Percentiles rank a stretch among this genome's conserved stretches.
Conservation (phyloP, 768 basidiomycete genomes). For the Rhodotorula paludigena region DNA sequence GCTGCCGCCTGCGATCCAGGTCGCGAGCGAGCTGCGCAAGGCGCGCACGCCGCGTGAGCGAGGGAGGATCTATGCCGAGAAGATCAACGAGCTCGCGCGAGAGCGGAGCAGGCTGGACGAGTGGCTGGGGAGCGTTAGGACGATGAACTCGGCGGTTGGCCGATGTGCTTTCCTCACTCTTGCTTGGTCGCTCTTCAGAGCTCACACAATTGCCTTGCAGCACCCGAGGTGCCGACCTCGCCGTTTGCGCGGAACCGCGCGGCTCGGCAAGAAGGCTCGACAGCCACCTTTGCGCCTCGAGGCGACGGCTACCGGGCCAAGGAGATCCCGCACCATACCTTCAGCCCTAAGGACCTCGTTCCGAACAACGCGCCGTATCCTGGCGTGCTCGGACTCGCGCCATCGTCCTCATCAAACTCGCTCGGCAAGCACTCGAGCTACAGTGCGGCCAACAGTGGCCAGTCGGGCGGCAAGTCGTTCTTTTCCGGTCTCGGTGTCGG, state of each 20-base stretch:
- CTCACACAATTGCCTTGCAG: background rate
- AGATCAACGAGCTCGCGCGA: constrained; percentile 73
- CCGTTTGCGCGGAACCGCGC: background rate
- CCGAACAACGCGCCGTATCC: constrained; percentile 10
- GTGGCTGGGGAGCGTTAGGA: constrained; percentile 60
- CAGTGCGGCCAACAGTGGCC: background rate
- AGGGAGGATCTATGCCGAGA: constrained; percentile 66
- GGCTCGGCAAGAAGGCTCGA: constrained; percentile 20
- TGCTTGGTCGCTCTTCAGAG: rapidly evolving
- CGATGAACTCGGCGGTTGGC: background rate
- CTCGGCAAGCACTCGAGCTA: background rate
- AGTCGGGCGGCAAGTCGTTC: background rate
- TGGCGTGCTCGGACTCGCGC: constrained; percentile 9
- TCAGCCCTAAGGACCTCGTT: constrained; percentile 7
- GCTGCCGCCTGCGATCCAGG: constrained; percentile 60
- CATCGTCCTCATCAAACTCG: background rate
- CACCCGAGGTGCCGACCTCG: background rate
- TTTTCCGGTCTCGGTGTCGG: constrained; percentile 1
- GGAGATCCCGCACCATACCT: constrained; percentile 7
- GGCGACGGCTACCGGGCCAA: constrained; percentile 22
- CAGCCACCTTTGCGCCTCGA: constrained; percentile 25
- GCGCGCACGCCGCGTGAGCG: constrained; percentile 62
- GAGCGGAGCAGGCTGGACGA: constrained; percentile 70
- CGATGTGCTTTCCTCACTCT: background rate
- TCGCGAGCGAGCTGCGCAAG: constrained; percentile 54